A percentile compares a stretch with the other conserved stretches of the same genome.
phyloP scores from a whole-genome alignment of 371 early-diverging fungal genomes.

The Blastocladiella emersonii region DNA sequence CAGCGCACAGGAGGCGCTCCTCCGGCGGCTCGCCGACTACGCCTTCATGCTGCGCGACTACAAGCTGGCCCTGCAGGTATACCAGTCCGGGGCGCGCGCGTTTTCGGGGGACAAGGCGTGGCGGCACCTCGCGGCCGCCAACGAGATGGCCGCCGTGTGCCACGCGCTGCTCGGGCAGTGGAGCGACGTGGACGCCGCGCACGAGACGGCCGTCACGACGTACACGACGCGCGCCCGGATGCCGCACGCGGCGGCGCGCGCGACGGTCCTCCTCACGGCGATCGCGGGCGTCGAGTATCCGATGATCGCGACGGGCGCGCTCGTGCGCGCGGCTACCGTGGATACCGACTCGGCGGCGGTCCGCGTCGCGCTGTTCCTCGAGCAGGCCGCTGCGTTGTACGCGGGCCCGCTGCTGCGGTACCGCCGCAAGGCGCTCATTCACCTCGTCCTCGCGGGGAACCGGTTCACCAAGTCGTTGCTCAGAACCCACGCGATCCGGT shows the following conservation, averaged over 20 bases:
- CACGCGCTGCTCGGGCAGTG: slow-evolving; percentile 47
- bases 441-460: slow-evolving; percentile 73
- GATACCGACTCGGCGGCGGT: slow-evolving; percentile 50
- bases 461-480: slow-evolving; percentile 56
- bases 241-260: slow-evolving; percentile 53
- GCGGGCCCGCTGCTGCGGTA: slow-evolving; percentile 24
- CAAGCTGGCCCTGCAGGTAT: slow-evolving; percentile 70
- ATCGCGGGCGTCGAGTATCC: too few species aligned
- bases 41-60: slow-evolving; percentile 91
- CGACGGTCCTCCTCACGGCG: slow-evolving; percentile 63
- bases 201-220: slow-evolving; percentile 61
- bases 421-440: slow-evolving; percentile 73
- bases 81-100: slow-evolving; percentile 80
- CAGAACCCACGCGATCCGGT: slow-evolving; percentile 15
- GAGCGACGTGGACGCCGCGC: slow-evolving; percentile 52
- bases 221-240: slow-evolving; percentile 44
- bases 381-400: slow-evolving; percentile 55
- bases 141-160: slow-evolving; percentile 84
- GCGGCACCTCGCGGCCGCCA: slow-evolving; percentile 70
- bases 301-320: not conserved
- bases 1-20: slow-evolving; percentile 71
- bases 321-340: slow-evolving; percentile 43
- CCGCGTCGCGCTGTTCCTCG: slow-evolving; percentile 62
- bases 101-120: slow-evolving; percentile 68
- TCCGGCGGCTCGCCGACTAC: slow-evolving; percentile 85